A percentile compares a stretch with the other conserved stretches of the same genome.
Evolutionary conservation across 78 protist genomes (phyloP).

Genomic region (Dictyostelium capitatum): DNA sequence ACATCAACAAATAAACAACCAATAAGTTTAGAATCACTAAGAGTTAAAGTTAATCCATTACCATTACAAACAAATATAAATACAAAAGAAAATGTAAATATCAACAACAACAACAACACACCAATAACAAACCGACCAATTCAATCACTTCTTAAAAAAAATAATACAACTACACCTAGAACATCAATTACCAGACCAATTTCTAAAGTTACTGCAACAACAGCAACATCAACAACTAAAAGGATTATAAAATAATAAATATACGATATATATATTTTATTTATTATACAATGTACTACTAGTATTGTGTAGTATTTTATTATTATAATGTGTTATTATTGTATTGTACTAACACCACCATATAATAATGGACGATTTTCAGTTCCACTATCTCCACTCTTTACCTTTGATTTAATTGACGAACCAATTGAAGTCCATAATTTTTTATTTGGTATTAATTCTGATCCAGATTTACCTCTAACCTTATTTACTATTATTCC

Average conservation of each 20-base stretch:
- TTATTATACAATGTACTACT: not conserved
- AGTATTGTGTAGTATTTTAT: not conserved
- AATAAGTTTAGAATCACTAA: too few species aligned
- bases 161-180: not conserved
- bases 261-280: not conserved
- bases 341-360: not conserved
- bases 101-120: not conserved
- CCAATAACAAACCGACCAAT: too few species aligned
- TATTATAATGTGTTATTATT: not conserved
- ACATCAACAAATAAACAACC: not conserved
- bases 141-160: too few species aligned
- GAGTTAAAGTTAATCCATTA: not conserved
- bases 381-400: not conserved
- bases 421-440: constrained; percentile 43
- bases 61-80: not conserved
- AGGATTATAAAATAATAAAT: not conserved
- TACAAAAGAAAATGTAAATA: not conserved
- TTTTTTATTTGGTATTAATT: constrained; percentile 47
- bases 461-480: not conserved
- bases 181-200: not conserved
- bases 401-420: not conserved
- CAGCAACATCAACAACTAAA: not conserved
- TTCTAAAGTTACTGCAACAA: not conserved
- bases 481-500: constrained; percentile 19
- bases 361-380: not conserved